These are phyloP conservation scores for Vaccinium myrtillus DNA, from an alignment of 148 eudicot species.

Conservation along the genomic window DNA sequence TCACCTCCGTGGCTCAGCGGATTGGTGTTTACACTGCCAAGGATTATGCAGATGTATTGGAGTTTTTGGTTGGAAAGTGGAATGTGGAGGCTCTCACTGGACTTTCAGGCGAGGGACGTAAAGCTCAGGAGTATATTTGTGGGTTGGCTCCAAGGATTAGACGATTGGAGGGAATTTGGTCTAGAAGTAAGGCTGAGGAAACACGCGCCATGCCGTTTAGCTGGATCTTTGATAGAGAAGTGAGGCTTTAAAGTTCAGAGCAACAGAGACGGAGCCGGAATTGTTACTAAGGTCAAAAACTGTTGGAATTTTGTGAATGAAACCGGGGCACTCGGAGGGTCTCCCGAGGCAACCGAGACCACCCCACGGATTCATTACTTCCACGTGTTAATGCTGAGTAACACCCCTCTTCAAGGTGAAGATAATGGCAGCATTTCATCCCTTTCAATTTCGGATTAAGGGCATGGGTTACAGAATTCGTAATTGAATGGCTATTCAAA, in stretches of 20 bases:
- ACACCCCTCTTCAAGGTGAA: no score
- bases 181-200: background rate
- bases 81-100: slow-evolving; percentile 21
- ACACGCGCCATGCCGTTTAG: background rate
- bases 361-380: no score
- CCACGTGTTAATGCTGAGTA: no score
- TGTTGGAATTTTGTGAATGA: no score
- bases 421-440: no score
- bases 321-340: no score
- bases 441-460: no score
- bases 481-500: no score
- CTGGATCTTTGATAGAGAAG: background rate
- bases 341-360: no score
- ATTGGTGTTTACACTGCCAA: slow-evolving; percentile 25
- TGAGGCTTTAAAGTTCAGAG: background rate
- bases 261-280: accelerated
- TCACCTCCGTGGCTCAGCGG: slow-evolving; percentile 20
- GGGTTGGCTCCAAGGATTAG: slow-evolving; percentile 16
- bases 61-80: slow-evolving; percentile 26
- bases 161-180: slow-evolving; percentile 1
- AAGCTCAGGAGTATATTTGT: slow-evolving; percentile 21
- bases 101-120: slow-evolving; percentile 13
- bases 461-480: no score
- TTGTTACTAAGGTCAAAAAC: background rate
- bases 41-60: slow-evolving; percentile 28